A percentile compares a stretch with the other conserved stretches of the same genome.
These are phyloP conservation scores for Phialophora tarda DNA, from an alignment of 2,329 filamentous ascomycete species.

Conservation along the genomic window DNA sequence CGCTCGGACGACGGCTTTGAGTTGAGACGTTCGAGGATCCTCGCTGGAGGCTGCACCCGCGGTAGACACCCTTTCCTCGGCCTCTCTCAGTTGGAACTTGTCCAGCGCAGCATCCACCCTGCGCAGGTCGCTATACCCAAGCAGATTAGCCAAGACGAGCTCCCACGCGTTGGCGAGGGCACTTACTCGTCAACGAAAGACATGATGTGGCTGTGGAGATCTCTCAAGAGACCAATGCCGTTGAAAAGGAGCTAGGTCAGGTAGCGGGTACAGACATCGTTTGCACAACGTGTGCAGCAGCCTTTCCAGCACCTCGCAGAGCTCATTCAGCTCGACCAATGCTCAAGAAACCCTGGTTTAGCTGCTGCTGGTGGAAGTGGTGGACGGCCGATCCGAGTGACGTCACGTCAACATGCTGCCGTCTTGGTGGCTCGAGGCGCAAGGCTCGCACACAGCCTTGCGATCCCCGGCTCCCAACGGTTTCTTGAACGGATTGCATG, in stretches of 20 bases:
- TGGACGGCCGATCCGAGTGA: not conserved
- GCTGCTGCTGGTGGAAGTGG: not conserved
- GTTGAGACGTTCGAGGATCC: slow-evolving; percentile 45
- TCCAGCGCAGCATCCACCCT: slow-evolving; percentile 65
- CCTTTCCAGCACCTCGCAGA: not conserved
- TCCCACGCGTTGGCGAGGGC: too few relatives aligned
- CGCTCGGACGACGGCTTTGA: slow-evolving; percentile 71
- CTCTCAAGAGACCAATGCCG: not conserved
- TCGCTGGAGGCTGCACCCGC: slow-evolving; percentile 26
- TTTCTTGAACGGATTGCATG: not conserved
- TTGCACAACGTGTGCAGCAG: not conserved
- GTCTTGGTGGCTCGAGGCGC: not conserved
- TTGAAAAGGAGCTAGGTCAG: not conserved
- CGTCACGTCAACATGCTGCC: slow-evolving; percentile 6
- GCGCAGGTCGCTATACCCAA: slow-evolving; percentile 57
- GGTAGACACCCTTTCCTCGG: slow-evolving; percentile 27
- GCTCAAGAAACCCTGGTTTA: not conserved
- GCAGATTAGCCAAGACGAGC: slow-evolving; percentile 12
- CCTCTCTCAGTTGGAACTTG: slow-evolving; percentile 57
- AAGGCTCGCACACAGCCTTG: not conserved
- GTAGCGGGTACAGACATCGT: not conserved
- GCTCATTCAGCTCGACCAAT: not conserved
- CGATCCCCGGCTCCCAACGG: not conserved
- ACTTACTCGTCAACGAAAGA: slow-evolving; percentile 33
- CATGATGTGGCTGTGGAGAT: slow-evolving; percentile 16